Percentiles rank a stretch among this genome's conserved stretches.
Evolutionary conservation across 306 rosid genomes (phyloP).

Genomic region (Lathyrus aphaca): DNA sequence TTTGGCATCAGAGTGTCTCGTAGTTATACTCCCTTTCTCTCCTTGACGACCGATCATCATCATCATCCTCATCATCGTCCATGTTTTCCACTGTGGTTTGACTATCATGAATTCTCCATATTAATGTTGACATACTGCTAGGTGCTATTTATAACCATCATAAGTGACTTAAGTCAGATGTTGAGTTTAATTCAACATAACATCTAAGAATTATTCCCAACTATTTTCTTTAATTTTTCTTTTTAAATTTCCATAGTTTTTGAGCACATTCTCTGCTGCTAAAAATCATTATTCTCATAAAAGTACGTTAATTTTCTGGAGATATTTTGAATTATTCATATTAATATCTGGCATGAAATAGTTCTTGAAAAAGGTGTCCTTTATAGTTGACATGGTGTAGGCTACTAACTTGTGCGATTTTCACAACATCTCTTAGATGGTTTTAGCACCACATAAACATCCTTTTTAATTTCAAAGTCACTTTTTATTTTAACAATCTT

Average conservation of each 20-base stretch:
- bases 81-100: too few relatives aligned
- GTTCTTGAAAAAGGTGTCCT: too few relatives aligned
- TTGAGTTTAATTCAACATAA: slow-evolving; percentile 12
- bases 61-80: too few relatives aligned
- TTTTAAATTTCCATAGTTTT: slow-evolving; percentile 9
- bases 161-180: slow-evolving; percentile 1
- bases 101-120: too few relatives aligned
- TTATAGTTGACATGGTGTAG: not conserved
- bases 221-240: slow-evolving; percentile 3
- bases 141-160: slow-evolving; percentile 13
- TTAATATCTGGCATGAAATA: not conserved
- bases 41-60: too few relatives aligned
- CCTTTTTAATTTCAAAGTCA: slow-evolving; percentile 16
- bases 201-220: not conserved
- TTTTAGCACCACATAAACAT: slow-evolving; percentile 4
- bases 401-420: slow-evolving; percentile 12
- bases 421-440: not conserved
- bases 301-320: not conserved
- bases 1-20: too few relatives aligned
- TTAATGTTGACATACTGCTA: not conserved
- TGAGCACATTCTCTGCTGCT: not conserved
- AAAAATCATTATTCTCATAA: not conserved
- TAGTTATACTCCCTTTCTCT: too few relatives aligned
- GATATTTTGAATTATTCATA: not conserved
- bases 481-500: not conserved